phyloP scores from a whole-genome alignment of 495 filamentous ascomycete species.

The Aspergillus hancockii region DNA sequence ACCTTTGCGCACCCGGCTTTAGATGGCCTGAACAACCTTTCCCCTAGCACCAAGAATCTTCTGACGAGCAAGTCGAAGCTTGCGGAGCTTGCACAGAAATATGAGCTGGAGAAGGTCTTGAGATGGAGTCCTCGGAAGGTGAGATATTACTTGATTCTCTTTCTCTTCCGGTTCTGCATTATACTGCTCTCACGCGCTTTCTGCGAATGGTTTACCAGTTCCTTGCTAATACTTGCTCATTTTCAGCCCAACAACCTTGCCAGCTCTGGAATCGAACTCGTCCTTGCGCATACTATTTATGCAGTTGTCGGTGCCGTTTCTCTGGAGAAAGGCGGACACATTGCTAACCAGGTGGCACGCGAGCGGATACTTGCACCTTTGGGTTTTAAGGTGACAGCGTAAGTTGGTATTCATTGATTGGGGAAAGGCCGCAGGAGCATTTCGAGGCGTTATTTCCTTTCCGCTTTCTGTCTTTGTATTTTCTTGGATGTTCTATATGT shows the following conservation, averaged over 20 bases:
- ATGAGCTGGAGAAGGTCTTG: constrained; percentile 69
- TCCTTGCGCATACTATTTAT: constrained; percentile 75
- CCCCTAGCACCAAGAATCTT: constrained; percentile 51
- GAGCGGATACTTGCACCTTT: constrained; percentile 71
- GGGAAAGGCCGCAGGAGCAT: constrained; percentile 39
- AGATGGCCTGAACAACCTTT: constrained; percentile 69
- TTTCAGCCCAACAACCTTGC: constrained; percentile 67
- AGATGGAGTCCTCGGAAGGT: constrained; percentile 88
- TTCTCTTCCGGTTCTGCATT: background rate
- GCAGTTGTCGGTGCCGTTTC: constrained; percentile 86
- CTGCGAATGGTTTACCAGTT: background rate
- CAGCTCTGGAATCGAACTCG: constrained; percentile 67
- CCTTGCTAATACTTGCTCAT: constrained; percentile 7
- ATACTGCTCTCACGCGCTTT: background rate
- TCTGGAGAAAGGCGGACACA: constrained; percentile 77
- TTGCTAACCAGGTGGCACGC: constrained; percentile 71
- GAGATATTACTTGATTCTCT: constrained; percentile 26
- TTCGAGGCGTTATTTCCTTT: constrained; percentile 41
- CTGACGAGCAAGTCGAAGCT: constrained; percentile 61
- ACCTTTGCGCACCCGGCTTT: constrained; percentile 76
- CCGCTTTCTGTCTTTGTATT: constrained; percentile 22
- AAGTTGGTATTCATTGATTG: constrained; percentile 21
- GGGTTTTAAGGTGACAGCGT: constrained; percentile 40
- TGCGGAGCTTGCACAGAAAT: constrained; percentile 63
- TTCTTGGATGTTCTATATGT: constrained; percentile 23